Conservation (phyloP, 208 protist genomes). For the Trypanosoma vivax region DNA sequence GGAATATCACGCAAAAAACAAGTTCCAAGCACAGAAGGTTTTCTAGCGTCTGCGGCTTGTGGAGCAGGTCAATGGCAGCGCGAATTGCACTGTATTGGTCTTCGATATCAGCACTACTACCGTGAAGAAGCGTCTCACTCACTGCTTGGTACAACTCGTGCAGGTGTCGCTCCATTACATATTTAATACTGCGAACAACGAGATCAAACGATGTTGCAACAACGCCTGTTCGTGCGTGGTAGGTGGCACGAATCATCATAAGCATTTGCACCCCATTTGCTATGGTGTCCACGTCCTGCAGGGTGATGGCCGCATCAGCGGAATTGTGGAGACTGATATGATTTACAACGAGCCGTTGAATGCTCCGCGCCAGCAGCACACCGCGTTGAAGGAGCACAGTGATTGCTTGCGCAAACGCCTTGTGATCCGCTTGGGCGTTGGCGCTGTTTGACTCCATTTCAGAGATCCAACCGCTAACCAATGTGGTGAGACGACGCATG, state of each 20-base stretch:
- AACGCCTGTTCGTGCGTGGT: slow-evolving; percentile 64
- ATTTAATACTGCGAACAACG: slow-evolving; percentile 65
- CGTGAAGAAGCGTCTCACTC: slow-evolving; percentile 6
- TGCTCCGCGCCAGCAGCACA: slow-evolving; percentile 41
- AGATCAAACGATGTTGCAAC: slow-evolving; percentile 67
- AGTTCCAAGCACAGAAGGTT: slow-evolving; percentile 52
- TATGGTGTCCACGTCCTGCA: slow-evolving; percentile 53
- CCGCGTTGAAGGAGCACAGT: slow-evolving; percentile 63
- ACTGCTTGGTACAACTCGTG: slow-evolving; percentile 36
- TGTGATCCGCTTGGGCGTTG: slow-evolving; percentile 23
- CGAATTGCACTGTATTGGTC: slow-evolving; percentile 61
- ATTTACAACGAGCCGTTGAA: slow-evolving; percentile 52
- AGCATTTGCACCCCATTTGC: slow-evolving; percentile 79
- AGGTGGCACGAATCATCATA: slow-evolving; percentile 81
- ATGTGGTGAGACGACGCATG: slow-evolving; percentile 26
- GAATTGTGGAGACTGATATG: slow-evolving; percentile 73
- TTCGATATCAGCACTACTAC: slow-evolving; percentile 4
- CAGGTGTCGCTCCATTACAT: slow-evolving; percentile 63
- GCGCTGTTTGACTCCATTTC: slow-evolving; percentile 44
- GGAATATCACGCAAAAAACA: slow-evolving; percentile 50
- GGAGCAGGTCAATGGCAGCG: slow-evolving; percentile 60
- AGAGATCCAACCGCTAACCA: slow-evolving; percentile 28
- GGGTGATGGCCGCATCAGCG: slow-evolving; percentile 42
- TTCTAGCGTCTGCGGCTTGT: slow-evolving; percentile 45
- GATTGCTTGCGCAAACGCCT: slow-evolving; percentile 27